Percentiles rank a stretch among this genome's conserved stretches.
Evolutionary conservation across 495 filamentous ascomycete species (phyloP).

Genomic region (Neurospora intermedia): DNA sequence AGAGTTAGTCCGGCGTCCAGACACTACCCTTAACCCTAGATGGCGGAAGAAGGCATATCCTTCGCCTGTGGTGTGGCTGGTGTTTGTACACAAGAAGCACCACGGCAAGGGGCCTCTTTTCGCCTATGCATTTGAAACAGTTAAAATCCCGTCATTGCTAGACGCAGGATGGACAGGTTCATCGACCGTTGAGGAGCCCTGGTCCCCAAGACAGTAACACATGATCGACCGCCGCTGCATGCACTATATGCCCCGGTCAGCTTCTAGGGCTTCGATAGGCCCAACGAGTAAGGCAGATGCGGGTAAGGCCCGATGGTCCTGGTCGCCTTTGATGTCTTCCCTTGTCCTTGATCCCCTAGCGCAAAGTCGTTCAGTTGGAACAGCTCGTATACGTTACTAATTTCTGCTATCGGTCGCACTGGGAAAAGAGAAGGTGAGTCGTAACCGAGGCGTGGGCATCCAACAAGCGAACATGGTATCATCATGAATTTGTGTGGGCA

Average conservation of each 20-base stretch:
- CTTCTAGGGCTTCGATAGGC: background rate
- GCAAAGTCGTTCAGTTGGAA: background rate
- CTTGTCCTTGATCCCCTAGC: background rate
- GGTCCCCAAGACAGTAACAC: constrained; percentile 10
- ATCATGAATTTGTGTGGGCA: background rate
- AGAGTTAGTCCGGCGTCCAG: background rate
- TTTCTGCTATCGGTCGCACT: background rate
- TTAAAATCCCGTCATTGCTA: background rate
- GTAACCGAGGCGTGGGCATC: background rate
- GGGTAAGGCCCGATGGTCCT: background rate
- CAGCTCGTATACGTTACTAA: background rate
- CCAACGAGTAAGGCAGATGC: background rate
- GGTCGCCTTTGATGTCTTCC: background rate
- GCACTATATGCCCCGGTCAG: constrained; percentile 2
- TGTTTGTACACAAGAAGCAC: background rate
- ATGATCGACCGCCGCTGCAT: constrained; percentile 22
- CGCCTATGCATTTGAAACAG: background rate
- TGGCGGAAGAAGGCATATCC: background rate
- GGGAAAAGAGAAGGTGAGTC: background rate
- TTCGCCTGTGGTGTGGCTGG: background rate
- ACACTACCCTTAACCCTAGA: background rate
- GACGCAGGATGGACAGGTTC: background rate
- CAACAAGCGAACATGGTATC: background rate
- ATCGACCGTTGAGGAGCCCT: background rate
- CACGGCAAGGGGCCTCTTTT: background rate